These are phyloP conservation scores for Exophiala aquamarina DNA, from an alignment of 2,329 filamentous ascomycete genomes.

Conservation along the genomic window DNA sequence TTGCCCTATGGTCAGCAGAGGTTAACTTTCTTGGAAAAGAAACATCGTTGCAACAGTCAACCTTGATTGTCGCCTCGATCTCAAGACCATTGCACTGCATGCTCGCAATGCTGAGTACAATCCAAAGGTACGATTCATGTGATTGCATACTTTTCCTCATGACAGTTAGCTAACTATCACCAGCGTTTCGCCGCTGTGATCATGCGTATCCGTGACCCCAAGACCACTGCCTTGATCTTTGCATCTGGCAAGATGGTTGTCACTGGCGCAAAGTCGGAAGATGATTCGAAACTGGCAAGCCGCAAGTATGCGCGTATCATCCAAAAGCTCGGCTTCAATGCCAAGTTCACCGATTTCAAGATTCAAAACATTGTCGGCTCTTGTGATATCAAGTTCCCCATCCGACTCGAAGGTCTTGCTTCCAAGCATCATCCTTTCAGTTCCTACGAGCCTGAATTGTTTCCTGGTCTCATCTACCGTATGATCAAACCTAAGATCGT, in stretches of 20 bases:
- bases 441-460: constrained; percentile 97
- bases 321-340: constrained; percentile 98
- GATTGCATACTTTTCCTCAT: constrained; percentile 28
- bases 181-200: constrained; percentile 99
- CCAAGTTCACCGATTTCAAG: constrained; percentile 99
- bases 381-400: constrained; percentile 99
- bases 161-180: constrained; percentile 43
- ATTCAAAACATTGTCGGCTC: constrained; percentile 99
- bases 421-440: constrained; percentile 99
- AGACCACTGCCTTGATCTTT: constrained; percentile 97
- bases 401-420: constrained; percentile 91
- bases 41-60: constrained; percentile 99
- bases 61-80: constrained; percentile 91
- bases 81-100: constrained; percentile 98
- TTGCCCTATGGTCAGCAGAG: constrained; percentile 46
- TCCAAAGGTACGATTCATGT: constrained; percentile 73
- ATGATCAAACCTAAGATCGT: constrained; percentile 99
- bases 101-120: constrained; percentile 99
- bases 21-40: constrained; percentile 61
- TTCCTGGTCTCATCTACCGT: constrained; percentile 98
- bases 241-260: constrained; percentile 99
- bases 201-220: constrained; percentile 99
- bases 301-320: constrained; percentile 99
- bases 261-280: constrained; percentile 95
- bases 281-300: constrained; percentile 94